Evolutionary conservation across 2,329 filamentous ascomycete species (phyloP).

Genomic region (Fusarium sp.): DNA sequence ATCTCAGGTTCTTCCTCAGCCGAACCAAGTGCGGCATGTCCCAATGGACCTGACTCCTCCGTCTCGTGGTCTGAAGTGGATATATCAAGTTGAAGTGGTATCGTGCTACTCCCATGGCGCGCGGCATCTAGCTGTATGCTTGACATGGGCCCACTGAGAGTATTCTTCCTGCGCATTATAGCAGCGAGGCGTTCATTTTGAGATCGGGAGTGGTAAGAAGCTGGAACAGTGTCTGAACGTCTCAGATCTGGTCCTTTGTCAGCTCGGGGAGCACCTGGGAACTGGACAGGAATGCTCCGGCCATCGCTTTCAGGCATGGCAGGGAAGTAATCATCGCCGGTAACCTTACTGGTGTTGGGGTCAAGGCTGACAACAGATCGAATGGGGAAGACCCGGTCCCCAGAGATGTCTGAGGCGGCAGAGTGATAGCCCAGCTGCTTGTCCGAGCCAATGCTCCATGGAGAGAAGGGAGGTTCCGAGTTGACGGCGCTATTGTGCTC

Average conservation of each 20-base stretch:
- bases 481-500: constrained; percentile 31
- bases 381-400: constrained; percentile 79
- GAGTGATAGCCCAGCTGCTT: constrained; percentile 48
- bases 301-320: constrained; percentile 46
- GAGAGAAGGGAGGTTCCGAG: constrained; percentile 47
- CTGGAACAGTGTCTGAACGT: constrained; percentile 41
- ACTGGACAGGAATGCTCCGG: constrained; percentile 44
- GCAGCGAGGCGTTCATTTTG: constrained; percentile 35
- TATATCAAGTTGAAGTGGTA: constrained; percentile 49
- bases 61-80: constrained; percentile 46
- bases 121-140: constrained; percentile 57
- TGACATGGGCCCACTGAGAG: constrained; percentile 51
- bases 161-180: constrained; percentile 47
- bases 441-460: constrained; percentile 55
- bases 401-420: constrained; percentile 49
- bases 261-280: constrained; percentile 43
- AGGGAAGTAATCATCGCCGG: constrained; percentile 52
- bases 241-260: constrained; percentile 44
- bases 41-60: constrained; percentile 42
- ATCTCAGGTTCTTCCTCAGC: constrained; percentile 18
- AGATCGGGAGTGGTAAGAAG: constrained; percentile 32
- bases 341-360: constrained; percentile 54
- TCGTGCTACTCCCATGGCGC: constrained; percentile 47
- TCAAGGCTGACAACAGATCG: constrained; percentile 79
- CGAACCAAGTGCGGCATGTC: not conserved